phyloP scores from a whole-genome alignment of 1,139 yeast species.

The Taiozyma sp. region DNA sequence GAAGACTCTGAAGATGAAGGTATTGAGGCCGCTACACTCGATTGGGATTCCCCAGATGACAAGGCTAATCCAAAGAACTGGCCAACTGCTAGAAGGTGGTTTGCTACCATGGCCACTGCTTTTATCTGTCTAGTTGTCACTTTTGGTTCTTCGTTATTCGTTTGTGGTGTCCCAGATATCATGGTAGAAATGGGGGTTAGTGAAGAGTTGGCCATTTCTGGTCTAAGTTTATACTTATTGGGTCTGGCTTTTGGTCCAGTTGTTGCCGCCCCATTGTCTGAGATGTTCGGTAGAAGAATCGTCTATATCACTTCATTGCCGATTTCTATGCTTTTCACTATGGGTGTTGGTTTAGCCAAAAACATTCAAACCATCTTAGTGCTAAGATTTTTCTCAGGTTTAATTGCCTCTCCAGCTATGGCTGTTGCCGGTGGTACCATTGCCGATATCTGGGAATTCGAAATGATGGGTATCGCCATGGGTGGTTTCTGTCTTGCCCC shows the following conservation, averaged over 20 bases:
- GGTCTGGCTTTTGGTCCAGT: slow-evolving; percentile 75
- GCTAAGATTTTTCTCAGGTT: slow-evolving; percentile 74
- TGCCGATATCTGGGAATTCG: slow-evolving; percentile 69
- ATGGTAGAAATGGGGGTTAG: slow-evolving; percentile 41
- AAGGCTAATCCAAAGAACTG: slow-evolving; percentile 63
- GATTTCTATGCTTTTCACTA: slow-evolving; percentile 63
- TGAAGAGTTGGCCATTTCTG: slow-evolving; percentile 57
- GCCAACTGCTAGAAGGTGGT: slow-evolving; percentile 61
- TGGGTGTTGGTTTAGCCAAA: slow-evolving; percentile 68
- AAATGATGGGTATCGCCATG: slow-evolving; percentile 63
- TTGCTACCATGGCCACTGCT: slow-evolving; percentile 58
- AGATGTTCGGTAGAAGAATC: slow-evolving; percentile 65
- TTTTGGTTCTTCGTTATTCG: slow-evolving; percentile 66
- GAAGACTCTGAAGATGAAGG: slow-evolving; percentile 10
- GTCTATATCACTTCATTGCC: slow-evolving; percentile 61
- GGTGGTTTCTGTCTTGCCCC: slow-evolving; percentile 68
- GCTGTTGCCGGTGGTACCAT: slow-evolving; percentile 87
- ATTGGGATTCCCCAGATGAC: slow-evolving; percentile 62
- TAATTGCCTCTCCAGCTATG: slow-evolving; percentile 79
- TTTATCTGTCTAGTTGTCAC: slow-evolving; percentile 61
- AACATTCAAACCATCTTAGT: slow-evolving; percentile 59
- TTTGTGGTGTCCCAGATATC: slow-evolving; percentile 56
- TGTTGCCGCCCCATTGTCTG: slow-evolving; percentile 74
- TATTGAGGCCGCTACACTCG: slow-evolving; percentile 39
- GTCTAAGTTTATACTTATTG: slow-evolving; percentile 63